Conservation (phyloP, 208 protist species). For the Plasmodiophora brassicae region DNA sequence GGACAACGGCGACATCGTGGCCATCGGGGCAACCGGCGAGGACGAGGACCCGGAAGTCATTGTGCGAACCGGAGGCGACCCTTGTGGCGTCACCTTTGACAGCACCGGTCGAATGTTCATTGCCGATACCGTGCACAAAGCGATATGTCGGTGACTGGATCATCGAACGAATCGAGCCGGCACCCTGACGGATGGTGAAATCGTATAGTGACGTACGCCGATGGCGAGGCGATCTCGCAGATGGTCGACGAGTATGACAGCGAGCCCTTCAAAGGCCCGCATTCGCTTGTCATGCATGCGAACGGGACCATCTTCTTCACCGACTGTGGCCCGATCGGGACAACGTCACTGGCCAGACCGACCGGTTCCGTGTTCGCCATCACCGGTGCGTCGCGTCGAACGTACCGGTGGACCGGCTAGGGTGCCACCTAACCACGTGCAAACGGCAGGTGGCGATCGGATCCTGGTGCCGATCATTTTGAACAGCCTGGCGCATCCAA, state of each 20-base stretch:
- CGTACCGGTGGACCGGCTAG: not conserved
- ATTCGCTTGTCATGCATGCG: not conserved
- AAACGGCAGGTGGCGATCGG: not conserved
- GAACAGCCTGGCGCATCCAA: constrained; percentile 13
- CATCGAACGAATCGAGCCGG: not conserved
- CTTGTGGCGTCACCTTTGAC: not conserved
- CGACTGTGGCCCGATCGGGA: not conserved
- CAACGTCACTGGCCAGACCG: not conserved
- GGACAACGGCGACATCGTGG: not conserved
- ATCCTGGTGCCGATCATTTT: not conserved
- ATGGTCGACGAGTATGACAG: constrained; percentile 5
- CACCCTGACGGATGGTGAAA: not conserved
- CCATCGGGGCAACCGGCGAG: not conserved
- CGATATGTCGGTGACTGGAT: not conserved
- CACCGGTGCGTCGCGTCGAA: not conserved
- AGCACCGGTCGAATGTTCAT: constrained; percentile 19
- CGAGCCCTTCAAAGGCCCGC: not conserved
- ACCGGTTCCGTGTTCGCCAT: not conserved
- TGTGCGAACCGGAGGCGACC: not conserved
- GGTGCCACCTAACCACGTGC: not conserved
- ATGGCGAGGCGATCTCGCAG: not conserved
- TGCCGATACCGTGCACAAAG: constrained; percentile 2
- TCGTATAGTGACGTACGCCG: not conserved
- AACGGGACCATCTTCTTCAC: constrained; percentile 15
- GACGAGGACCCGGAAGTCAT: not conserved